These are phyloP conservation scores for Suillus plorans DNA, from an alignment of 768 basidiomycete species.

Conservation along the genomic window DNA sequence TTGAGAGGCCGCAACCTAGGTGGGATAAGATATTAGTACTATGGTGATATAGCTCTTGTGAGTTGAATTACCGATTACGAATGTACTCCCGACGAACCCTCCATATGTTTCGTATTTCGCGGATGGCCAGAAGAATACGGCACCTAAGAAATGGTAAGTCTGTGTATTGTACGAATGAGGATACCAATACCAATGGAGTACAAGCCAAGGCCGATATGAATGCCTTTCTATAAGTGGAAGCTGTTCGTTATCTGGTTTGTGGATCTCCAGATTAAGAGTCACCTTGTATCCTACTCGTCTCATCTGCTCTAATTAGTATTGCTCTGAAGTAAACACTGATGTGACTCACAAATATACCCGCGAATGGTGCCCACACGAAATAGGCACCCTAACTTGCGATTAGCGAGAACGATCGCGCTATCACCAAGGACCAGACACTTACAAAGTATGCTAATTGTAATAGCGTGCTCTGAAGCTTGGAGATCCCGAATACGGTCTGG, in stretches of 20 bases:
- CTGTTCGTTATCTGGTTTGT: not conserved
- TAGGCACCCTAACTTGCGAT: constrained; percentile 49
- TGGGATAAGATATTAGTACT: not conserved
- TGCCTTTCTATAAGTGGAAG: constrained; percentile 44
- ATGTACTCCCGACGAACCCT: constrained; percentile 74
- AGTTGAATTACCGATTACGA: constrained; percentile 52
- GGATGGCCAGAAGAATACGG: constrained; percentile 79
- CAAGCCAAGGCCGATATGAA: constrained; percentile 57
- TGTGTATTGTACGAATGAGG: constrained; percentile 1
- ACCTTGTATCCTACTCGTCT: constrained; percentile 66
- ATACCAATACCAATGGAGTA: constrained; percentile 50
- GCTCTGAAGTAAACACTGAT: not conserved
- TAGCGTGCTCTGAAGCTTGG: constrained; percentile 69
- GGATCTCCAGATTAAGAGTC: not conserved
- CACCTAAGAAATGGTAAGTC: constrained; percentile 40
- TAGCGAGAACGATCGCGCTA: not conserved
- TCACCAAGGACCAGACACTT: constrained; percentile 16
- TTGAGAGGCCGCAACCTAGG: constrained; percentile 59
- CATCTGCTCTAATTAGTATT: constrained; percentile 41
- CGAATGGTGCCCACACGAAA: constrained; percentile 57
- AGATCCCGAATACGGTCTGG: constrained; percentile 65
- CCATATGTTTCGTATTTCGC: constrained; percentile 66
- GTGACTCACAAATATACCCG: constrained; percentile 52
- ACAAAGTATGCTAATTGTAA: constrained; percentile 75
- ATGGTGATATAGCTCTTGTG: not conserved